Evolutionary conservation across 1,284 basidiomycete species (phyloP).

Genomic region (Ganoderma resinaceum): DNA sequence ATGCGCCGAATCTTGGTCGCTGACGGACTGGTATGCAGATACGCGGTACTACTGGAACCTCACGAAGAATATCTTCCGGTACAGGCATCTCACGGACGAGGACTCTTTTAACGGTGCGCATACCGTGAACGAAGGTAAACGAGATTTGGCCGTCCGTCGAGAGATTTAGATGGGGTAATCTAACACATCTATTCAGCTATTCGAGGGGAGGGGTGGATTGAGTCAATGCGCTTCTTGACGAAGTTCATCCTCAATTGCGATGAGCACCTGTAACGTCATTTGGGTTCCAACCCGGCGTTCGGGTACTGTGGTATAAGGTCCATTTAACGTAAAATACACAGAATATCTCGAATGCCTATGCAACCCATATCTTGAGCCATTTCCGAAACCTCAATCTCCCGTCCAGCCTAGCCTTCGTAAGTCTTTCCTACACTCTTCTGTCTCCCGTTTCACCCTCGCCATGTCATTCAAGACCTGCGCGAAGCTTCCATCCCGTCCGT

Average conservation of each 20-base stretch:
- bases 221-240: constrained; percentile 37
- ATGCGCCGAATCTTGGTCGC: neutral
- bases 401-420: constrained; percentile 58
- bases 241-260: constrained; percentile 39
- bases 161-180: constrained; percentile 6
- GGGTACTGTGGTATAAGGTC: neutral
- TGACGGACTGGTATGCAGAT: constrained; percentile 37
- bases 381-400: constrained; percentile 43
- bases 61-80: constrained; percentile 52
- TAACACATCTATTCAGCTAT: constrained; percentile 24
- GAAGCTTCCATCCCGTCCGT: constrained; percentile 48
- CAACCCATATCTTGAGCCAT: neutral
- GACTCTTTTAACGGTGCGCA: constrained; percentile 50
- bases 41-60: constrained; percentile 54
- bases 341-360: neutral
- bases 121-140: constrained; percentile 50
- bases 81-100: constrained; percentile 41
- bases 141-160: neutral
- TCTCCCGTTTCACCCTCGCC: constrained; percentile 52
- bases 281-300: neutral
- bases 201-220: constrained; percentile 30
- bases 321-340: neutral
- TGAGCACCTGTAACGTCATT: constrained; percentile 23
- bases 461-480: constrained; percentile 57
- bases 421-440: constrained; percentile 56